Conservation (phyloP, 371 early-diverging fungal genomes). For the Saksenaea oblongispora region DNA sequence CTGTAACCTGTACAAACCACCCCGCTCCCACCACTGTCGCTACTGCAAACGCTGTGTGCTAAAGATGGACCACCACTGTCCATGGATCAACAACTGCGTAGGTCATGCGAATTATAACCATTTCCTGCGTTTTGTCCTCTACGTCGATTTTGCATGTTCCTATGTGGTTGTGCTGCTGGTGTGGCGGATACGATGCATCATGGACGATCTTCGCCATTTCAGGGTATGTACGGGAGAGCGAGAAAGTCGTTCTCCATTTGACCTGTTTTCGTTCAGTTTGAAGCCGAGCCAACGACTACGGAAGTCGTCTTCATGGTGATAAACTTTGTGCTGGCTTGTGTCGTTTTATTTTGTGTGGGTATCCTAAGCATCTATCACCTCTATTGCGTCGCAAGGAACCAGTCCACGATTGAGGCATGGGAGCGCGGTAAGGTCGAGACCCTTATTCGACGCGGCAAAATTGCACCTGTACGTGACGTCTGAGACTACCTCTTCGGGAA, state of each 20-base stretch:
- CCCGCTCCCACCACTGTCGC: conserved; percentile 82
- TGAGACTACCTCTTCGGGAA: background rate
- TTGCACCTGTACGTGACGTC: conserved; percentile 42
- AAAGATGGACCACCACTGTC: conserved; percentile 96
- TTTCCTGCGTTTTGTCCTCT: conserved; percentile 85
- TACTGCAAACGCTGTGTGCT: conserved; percentile 81
- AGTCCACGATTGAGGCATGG: conserved; percentile 93
- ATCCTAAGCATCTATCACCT: conserved; percentile 81
- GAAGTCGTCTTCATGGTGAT: conserved; percentile 73
- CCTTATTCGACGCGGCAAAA: conserved; percentile 62
- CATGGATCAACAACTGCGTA: conserved; percentile 97
- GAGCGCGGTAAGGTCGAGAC: conserved; percentile 81
- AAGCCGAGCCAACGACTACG: conserved; percentile 55
- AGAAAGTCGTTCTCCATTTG: background rate
- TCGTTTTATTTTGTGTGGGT: conserved; percentile 82
- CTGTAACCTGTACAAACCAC: conserved; percentile 78
- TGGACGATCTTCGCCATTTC: conserved; percentile 35
- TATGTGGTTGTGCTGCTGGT: conserved; percentile 34
- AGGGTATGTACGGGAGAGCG: too few relatives aligned
- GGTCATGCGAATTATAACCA: conserved; percentile 87
- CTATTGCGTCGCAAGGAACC: conserved; percentile 79
- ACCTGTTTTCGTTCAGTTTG: conserved; percentile 11
- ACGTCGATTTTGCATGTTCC: conserved; percentile 62
- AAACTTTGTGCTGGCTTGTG: conserved; percentile 68
- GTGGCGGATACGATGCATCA: conserved; percentile 33